Evolutionary conservation across 495 filamentous ascomycete genomes (phyloP), one percentile per base, ranked within the genome.

Genomic region (Chaetomium cochliodes): DNA sequence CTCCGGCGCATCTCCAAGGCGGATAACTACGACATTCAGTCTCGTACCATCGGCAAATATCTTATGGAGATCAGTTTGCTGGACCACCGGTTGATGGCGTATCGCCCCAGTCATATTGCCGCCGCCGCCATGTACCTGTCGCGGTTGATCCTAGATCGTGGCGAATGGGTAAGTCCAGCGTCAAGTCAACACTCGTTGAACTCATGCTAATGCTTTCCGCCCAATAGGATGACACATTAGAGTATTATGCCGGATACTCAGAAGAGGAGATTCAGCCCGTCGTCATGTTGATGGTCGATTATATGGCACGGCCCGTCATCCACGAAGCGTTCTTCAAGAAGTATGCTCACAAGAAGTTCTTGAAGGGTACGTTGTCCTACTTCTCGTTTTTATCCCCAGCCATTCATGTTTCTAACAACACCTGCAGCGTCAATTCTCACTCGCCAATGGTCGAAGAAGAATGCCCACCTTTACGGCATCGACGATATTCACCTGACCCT

Each of bases 321-420:
- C 94, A 98, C 69, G 92, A 97, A 76, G 94, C 96, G 20, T 98
- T 98, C 85, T 98, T 96, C 84, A 94, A 93, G 84, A 98, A 98
- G 76, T 98, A 98, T 72, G 94, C 96, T 18, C 94, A 92, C 85
- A 98, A 97, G 82, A 96, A 93, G 77, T 98, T 97, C 78, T 77
- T 97, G 71, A 97, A 97, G 81, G 93, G 94, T 92, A 85, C 57
- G 65, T 39, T 33, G 60, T 9, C 28, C 50, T 25, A 4, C 56
- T 9, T 4, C 7, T 30, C 3, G 0, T 2, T 26, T 37, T 23
- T 8, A 3, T 60, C 42, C 5, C 61, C 28, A 30, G 47, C 63
- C 56, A 50, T 76, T 44, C 74, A 22, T 9, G 8, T 39, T 53
- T 25, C 67, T 78, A 66, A 77, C 63, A 22, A 62, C 47, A 30